Percentiles rank a stretch among this genome's conserved stretches.
phyloP scores from a whole-genome alignment of 768 basidiomycete species.

The Naganishia antarctica region DNA sequence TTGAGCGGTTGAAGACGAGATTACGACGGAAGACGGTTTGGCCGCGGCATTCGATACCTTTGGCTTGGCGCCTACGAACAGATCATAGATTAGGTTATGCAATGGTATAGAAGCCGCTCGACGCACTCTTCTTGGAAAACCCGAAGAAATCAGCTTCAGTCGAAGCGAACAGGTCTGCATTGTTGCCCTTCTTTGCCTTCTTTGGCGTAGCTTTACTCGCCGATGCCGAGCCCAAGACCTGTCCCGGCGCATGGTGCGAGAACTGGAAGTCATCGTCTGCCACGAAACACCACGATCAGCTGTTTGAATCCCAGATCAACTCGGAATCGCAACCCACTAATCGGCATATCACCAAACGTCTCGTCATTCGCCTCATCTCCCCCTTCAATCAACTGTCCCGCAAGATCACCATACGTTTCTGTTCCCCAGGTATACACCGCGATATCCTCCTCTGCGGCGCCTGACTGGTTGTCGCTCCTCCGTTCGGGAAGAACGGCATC shows the following conservation, averaged over 20 bases:
- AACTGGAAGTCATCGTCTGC: slow-evolving; percentile 46
- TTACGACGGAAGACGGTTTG: slow-evolving; percentile 8
- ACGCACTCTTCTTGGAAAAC: slow-evolving; percentile 30
- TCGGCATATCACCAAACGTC: slow-evolving; percentile 84
- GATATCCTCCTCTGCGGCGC: slow-evolving; percentile 68
- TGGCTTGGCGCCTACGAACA: background rate
- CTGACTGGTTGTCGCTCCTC: slow-evolving; percentile 39
- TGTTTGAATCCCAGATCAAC: background rate
- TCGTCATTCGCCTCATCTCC: slow-evolving; percentile 93
- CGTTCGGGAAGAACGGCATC: slow-evolving; percentile 44
- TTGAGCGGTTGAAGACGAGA: slow-evolving; percentile 14
- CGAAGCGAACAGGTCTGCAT: slow-evolving; percentile 42
- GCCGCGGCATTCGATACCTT: background rate
- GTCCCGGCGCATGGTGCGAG: slow-evolving; percentile 32
- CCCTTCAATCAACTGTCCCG: slow-evolving; percentile 78
- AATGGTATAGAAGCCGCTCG: background rate
- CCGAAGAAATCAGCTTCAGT: slow-evolving; percentile 48
- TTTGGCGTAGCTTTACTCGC: slow-evolving; percentile 1
- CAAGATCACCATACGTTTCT: slow-evolving; percentile 84
- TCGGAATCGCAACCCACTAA: slow-evolving; percentile 53
- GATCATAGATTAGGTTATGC: background rate
- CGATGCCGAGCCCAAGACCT: slow-evolving; percentile 21
- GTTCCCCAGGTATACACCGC: slow-evolving; percentile 93
- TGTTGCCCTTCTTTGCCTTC: slow-evolving; percentile 6
- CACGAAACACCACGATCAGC: background rate